A percentile compares a stretch with the other conserved stretches of the same genome.
phyloP scores from a whole-genome alignment of 1,284 basidiomycete species.

The Anthracocystis setariae region DNA sequence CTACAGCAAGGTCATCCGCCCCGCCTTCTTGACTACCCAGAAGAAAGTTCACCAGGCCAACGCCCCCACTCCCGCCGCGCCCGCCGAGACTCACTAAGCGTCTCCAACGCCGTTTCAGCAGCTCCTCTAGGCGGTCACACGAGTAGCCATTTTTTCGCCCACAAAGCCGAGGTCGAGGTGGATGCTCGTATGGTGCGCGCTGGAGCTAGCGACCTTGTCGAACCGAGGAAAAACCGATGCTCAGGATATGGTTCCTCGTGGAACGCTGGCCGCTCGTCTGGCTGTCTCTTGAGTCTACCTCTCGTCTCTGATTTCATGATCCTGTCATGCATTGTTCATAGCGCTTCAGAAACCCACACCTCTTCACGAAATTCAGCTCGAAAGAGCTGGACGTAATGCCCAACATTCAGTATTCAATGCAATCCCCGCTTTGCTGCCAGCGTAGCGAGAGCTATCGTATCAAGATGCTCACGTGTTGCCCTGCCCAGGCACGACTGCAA shows the following conservation, averaged over 20 bases:
- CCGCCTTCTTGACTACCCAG: conserved; percentile 55
- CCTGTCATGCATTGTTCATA: conserved; percentile 1
- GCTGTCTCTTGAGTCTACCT: not conserved
- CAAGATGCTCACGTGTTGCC: no score
- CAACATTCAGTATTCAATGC: not conserved
- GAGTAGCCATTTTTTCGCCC: no score
- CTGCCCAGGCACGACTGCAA: no score
- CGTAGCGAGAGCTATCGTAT: no score
- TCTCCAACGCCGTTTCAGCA: no score
- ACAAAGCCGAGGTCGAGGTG: no score
- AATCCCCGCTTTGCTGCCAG: no score
- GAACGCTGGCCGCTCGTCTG: no score
- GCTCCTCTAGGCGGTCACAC: no score
- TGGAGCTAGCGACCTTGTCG: no score
- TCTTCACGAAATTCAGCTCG: not conserved
- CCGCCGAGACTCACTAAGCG: conserved; percentile 51
- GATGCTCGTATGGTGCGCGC: no score
- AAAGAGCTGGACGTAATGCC: not conserved
- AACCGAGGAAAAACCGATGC: no score
- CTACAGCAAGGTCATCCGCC: conserved; percentile 64
- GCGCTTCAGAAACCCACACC: not conserved
- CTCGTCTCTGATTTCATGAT: not conserved
- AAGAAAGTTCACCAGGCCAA: conserved; percentile 52
- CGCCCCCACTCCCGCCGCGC: conserved; percentile 41
- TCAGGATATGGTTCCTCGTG: not conserved